Percentiles rank a stretch among this genome's conserved stretches.
Evolutionary conservation across 495 filamentous ascomycete species (phyloP).

Genomic region (Choiromyces venosus): DNA sequence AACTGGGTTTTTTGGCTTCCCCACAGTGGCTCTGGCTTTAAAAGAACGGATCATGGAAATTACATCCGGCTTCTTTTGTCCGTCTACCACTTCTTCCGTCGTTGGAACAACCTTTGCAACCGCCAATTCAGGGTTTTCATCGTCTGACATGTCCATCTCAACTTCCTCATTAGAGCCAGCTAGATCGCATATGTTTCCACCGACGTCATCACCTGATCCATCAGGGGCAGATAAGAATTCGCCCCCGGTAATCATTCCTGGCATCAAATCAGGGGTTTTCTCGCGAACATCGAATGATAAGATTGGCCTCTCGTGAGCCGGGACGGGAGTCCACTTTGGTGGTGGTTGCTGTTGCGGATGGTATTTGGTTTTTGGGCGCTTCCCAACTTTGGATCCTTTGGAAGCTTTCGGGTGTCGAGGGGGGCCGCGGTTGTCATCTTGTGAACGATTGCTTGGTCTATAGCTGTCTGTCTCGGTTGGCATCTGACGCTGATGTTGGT

Average conservation of each 20-base stretch:
- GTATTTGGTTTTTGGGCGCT: constrained; percentile 21
- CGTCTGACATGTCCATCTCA: constrained; percentile 30
- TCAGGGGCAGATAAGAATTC: background rate
- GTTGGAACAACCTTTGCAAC: background rate
- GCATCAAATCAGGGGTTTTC: constrained; percentile 41
- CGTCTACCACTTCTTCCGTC: constrained; percentile 5
- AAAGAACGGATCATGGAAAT: constrained; percentile 43
- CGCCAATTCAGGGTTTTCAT: constrained; percentile 17
- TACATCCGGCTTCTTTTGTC: constrained; percentile 38
- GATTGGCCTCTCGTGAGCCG: constrained; percentile 41
- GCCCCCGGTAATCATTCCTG: constrained; percentile 32
- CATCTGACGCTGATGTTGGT: constrained; percentile 20
- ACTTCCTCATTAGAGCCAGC: background rate
- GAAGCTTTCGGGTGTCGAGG: constrained; percentile 6
- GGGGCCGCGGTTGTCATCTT: constrained; percentile 14
- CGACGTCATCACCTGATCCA: constrained; percentile 29
- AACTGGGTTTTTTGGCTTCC: constrained; percentile 40
- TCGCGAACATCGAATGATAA: constrained; percentile 38
- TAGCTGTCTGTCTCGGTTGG: constrained; percentile 20
- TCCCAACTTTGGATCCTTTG: constrained; percentile 20
- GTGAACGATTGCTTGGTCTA: constrained; percentile 11
- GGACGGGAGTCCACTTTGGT: constrained; percentile 22
- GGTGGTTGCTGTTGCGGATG: background rate
- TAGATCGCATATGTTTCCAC: constrained; percentile 19
- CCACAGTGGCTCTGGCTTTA: constrained; percentile 46